Evolutionary conservation across 345 rosid species (phyloP), one percentile per base, ranked within the genome.

Genomic region (Arabis alpina): DNA sequence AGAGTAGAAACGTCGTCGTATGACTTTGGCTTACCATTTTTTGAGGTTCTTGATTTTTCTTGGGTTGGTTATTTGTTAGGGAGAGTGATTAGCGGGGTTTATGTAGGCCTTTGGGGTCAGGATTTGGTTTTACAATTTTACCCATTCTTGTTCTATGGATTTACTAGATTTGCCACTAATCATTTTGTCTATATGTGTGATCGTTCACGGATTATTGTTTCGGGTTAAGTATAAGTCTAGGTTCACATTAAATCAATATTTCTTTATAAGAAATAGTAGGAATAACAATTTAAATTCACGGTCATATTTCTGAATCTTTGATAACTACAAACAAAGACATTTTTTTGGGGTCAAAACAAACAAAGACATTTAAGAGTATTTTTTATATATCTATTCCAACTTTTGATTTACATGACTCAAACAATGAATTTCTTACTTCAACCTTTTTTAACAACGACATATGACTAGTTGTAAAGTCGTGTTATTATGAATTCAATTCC

Each of bases 11-110:
- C 67, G 75, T 36, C 30, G 74, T 41, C 58, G 49, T 53, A n/a
- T 30, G 69, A 11, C 16, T 52, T 62, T 67, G 52, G 32, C 57
- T 36, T 13, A 34, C 80, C 86, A 81, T 83, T 34, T 19, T 30
- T 71, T 8, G 23, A 37, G 27, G 14, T 51, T 40, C 14, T 19
- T 32, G 16, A 10, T 55, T n/a, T 7, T 50, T 27, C 52, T 24
- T 13, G 2, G 10, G 19, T 56, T 5, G 40, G 40, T 36, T 36
- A 10, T 2, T 36, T 10, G 40, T 28, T n/a, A 5, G 48, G 8
- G 30, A n/a, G 78, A 63, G 58, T 49, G 79, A 58, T 49, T 57
- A 32, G 49, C 54, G 65, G 40, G 67, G 67, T 69, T 63, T 76
- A 76, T 56, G 67, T 76, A 76, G 63, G 54, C 54, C 34, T 51